Conservation (phyloP, 2,329 filamentous ascomycete species). For the Cladosporium sp. region DNA sequence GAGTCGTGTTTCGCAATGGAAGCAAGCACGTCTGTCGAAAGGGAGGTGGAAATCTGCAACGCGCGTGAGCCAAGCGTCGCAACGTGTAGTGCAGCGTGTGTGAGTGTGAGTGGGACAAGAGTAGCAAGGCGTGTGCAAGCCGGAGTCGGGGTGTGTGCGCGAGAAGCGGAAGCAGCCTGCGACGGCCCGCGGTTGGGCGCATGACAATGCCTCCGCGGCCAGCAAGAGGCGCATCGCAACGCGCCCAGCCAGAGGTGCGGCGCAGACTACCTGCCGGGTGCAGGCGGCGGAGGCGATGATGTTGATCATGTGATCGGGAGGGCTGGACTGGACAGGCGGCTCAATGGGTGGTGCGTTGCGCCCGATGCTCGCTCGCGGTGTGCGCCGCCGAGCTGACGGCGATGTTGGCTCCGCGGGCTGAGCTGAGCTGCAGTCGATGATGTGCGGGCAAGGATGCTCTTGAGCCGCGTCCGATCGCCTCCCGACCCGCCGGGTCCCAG, state of each 20-base stretch:
- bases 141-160: neutral
- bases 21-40: constrained; percentile 11
- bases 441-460: constrained; percentile 8
- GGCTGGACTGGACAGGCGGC: neutral
- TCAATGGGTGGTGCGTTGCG: neutral
- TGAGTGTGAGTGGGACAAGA: constrained; percentile 3
- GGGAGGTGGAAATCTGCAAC: constrained; percentile 3
- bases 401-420: neutral
- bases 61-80: constrained; percentile 13
- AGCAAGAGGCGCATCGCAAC: neutral
- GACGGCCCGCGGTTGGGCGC: constrained; percentile 5
- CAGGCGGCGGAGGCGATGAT: neutral
- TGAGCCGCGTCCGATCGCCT: constrained; percentile 11
- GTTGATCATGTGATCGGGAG: neutral
- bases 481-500: constrained; percentile 9
- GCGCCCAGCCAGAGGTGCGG: neutral
- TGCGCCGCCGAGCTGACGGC: neutral
- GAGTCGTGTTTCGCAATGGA: neutral
- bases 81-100: constrained; percentile 10
- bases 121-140: constrained; percentile 12
- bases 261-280: too few species aligned
- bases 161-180: constrained; percentile 2
- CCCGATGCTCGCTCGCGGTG: neutral
- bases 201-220: constrained; percentile 7
- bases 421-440: constrained; percentile 5